Conservation (phyloP, 176 grass and related monocot genomes). For the Oryza glumipatula region DNA sequence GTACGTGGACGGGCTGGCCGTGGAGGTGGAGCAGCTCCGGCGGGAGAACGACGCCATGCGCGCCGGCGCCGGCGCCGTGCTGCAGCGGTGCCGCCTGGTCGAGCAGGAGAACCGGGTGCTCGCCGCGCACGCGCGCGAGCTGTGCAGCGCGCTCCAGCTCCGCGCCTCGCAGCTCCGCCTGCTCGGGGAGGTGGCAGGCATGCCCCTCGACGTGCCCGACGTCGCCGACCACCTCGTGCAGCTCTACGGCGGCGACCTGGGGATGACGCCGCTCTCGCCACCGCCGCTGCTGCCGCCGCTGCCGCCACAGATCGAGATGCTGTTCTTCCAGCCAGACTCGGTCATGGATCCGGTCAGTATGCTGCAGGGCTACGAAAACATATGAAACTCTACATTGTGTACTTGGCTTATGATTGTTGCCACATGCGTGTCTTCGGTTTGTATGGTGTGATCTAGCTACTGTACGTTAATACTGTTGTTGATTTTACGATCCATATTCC, state of each 20-base stretch:
- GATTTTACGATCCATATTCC: background rate
- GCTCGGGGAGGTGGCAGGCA: constrained; percentile 45
- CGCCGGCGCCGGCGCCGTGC: constrained; percentile 8
- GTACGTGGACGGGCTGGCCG: constrained; percentile 46
- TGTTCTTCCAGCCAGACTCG: constrained; percentile 25
- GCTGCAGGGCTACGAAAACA: background rate
- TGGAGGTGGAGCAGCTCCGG: constrained; percentile 33
- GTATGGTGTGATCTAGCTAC: background rate
- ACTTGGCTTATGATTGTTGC: background rate
- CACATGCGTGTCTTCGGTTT: background rate
- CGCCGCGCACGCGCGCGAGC: constrained; percentile 45
- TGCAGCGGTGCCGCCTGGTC: constrained; percentile 44
- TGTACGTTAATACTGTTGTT: background rate
- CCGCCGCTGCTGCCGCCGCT: background rate
- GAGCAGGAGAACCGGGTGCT: constrained; percentile 70
- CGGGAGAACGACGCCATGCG: constrained; percentile 57
- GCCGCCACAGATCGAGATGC: constrained; percentile 11
- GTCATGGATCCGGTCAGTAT: constrained; percentile 20
- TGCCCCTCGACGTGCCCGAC: constrained; percentile 66
- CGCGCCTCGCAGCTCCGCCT: constrained; percentile 52
- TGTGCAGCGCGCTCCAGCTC: constrained; percentile 52
- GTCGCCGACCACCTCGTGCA: constrained; percentile 54
- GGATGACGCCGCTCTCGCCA: background rate
- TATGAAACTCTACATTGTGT: background rate
- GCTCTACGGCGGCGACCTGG: constrained; percentile 50